Evolutionary conservation across 139 green algal species (phyloP).

Genomic region (Chlorella vulgaris): DNA sequence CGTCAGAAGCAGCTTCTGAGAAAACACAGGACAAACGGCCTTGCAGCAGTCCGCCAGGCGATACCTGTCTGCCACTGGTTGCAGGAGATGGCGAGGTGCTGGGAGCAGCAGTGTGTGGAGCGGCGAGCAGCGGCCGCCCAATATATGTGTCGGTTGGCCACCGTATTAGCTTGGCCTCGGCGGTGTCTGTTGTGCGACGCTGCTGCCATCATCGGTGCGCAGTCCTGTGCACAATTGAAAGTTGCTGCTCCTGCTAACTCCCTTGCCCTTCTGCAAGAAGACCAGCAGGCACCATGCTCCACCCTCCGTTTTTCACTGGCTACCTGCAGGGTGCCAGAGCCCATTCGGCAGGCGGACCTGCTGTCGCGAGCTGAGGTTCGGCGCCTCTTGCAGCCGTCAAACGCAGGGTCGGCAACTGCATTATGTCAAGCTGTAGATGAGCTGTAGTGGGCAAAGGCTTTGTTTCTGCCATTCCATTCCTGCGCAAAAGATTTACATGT

Average conservation of each 20-base stretch:
- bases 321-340: conserved; percentile 55
- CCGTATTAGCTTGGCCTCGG: conserved; percentile 48
- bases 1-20: too few relatives aligned
- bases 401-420: too few relatives aligned
- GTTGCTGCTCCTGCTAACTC: too few relatives aligned
- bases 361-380: conserved; percentile 43
- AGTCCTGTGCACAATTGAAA: background rate
- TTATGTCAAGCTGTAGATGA: too few relatives aligned
- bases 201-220: conserved; percentile 49
- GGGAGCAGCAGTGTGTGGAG: conserved; percentile 45
- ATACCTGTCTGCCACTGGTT: conserved; percentile 4
- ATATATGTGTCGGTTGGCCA: conserved; percentile 67
- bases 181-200: conserved; percentile 49
- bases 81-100: conserved; percentile 18
- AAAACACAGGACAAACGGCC: too few relatives aligned
- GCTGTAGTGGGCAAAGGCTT: too few relatives aligned
- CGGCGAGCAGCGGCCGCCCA: conserved; percentile 21
- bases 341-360: conserved; percentile 73
- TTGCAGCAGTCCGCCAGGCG: too few relatives aligned
- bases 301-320: background rate
- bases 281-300: too few relatives aligned
- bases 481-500: too few relatives aligned
- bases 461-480: too few relatives aligned
- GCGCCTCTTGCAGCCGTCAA: background rate
- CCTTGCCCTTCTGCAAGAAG: too few relatives aligned